Evolutionary conservation across 257 asterid genomes (phyloP), one percentile per base, ranked within the genome.

Genomic region (Solanum habrochaites): DNA sequence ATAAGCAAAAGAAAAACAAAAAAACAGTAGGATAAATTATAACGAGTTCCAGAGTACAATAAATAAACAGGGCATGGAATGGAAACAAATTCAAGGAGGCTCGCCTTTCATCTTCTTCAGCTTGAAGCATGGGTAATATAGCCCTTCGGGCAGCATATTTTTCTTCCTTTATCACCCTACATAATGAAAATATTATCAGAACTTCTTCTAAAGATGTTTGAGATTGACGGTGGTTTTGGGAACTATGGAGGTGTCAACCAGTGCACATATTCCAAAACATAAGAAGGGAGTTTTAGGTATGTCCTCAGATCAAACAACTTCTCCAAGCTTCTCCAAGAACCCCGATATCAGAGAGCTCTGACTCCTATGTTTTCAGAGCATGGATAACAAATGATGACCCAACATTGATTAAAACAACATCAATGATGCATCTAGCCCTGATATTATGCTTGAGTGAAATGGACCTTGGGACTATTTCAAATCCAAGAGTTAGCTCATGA

Each of bases 91-190:
- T 42, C n/a, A 81, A 47, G 73, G 3, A 39, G 49, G 52, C 71
- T 88, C 89, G 92, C 98, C 95, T 94, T 90, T 95, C 98, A 89
- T 95, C 98, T 87, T 95, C 98, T 92, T 95, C 98, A 74, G 98
- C 98, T 92, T 95, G 98, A 88, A 95, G 95, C 82, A 94, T 82
- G 77, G 98, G 96, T 88, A 91, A 29, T 52, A 94, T 94, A 64
- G 98, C 97, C 87, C 96, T 92, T 66, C 97, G 92, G 70, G 97
- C 96, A 87, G 95, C 92, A 83, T 93, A 94, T 86, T 95, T 95
- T 86, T 95, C 98, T 91, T 95, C 98, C 94, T 94, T 95, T 58
- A 94, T 35, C 32, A 90, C 97, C 93, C 98, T 95, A 70, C 86
- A 85, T 78, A 86, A 73, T 20, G 88, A 37, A 47, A 89, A 62